phyloP scores from a whole-genome alignment of 2,329 filamentous ascomycete genomes.

The Fusarium fujikuroi region DNA sequence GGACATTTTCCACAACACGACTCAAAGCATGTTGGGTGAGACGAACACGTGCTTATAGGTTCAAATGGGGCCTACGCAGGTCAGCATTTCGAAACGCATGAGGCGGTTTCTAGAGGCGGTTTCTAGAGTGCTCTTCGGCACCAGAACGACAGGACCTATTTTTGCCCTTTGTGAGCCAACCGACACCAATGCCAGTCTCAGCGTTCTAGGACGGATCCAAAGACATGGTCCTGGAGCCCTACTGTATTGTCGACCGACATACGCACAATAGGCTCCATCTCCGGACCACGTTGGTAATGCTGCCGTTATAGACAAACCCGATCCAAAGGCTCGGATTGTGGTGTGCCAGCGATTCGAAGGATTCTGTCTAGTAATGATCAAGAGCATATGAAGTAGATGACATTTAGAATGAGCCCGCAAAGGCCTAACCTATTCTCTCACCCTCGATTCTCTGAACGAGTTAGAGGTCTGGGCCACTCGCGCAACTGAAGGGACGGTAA shows the following conservation, averaged over 20 bases:
- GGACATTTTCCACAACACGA: background rate
- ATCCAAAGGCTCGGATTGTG: slow-evolving; percentile 1
- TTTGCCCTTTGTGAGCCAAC: slow-evolving; percentile 19
- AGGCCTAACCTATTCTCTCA: slow-evolving; percentile 5
- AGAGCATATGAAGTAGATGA: background rate
- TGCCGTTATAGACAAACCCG: background rate
- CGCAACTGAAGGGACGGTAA: slow-evolving; percentile 1
- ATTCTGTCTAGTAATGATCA: background rate
- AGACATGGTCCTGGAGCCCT: slow-evolving; percentile 1
- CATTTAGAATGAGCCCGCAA: slow-evolving; percentile 1
- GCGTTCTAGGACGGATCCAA: background rate
- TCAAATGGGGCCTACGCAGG: background rate
- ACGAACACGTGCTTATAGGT: background rate
- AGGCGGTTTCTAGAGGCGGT: slow-evolving; percentile 16
- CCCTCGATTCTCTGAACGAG: background rate
- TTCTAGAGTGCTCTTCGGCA: slow-evolving; percentile 11
- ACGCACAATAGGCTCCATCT: slow-evolving; percentile 5
- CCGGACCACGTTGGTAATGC: background rate
- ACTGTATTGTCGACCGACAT: background rate
- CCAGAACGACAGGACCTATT: slow-evolving; percentile 3
- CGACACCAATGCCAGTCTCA: slow-evolving; percentile 5
- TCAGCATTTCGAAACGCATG: background rate
- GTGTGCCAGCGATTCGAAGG: background rate
- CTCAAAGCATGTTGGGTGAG: background rate
- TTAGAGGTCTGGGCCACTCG: slow-evolving; percentile 18